Percentiles rank a stretch among this genome's conserved stretches.
Evolutionary conservation across 176 grass and related monocot species (phyloP).

Genomic region (Bothriochloa decipiens): DNA sequence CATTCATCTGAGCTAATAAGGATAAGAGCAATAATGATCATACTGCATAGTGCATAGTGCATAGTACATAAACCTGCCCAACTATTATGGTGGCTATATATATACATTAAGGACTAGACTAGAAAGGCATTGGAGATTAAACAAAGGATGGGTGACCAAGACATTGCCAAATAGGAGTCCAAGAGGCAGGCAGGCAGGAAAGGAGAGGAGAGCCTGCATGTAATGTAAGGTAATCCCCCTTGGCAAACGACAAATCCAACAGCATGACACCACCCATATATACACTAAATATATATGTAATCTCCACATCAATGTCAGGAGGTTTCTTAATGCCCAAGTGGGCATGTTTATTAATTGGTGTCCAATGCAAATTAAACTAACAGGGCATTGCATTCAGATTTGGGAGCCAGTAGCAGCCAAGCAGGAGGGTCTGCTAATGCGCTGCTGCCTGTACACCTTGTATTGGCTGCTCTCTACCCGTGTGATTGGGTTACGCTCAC

Average conservation of each 20-base stretch:
- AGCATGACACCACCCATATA: slow-evolving; percentile 34
- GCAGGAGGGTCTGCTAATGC: slow-evolving; percentile 14
- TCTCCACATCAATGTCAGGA: slow-evolving; percentile 39
- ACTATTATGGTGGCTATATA: slow-evolving; percentile 44
- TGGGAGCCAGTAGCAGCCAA: slow-evolving; percentile 33
- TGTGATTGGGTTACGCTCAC: slow-evolving; percentile 34
- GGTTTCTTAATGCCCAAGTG: slow-evolving; percentile 45
- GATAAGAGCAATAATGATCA: slow-evolving; percentile 17
- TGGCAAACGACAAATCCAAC: slow-evolving; percentile 45
- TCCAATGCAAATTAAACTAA: slow-evolving; percentile 9
- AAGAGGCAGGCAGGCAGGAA: slow-evolving; percentile 22
- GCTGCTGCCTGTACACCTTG: slow-evolving; percentile 42
- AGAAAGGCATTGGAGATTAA: slow-evolving; percentile 32
- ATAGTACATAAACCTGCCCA: slow-evolving; percentile 32
- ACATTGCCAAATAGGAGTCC: slow-evolving; percentile 42
- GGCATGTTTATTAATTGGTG: slow-evolving; percentile 31
- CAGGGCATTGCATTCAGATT: slow-evolving; percentile 32
- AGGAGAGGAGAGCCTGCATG: slow-evolving; percentile 23
- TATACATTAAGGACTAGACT: background rate
- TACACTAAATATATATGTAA: background rate
- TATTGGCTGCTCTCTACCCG: slow-evolving; percentile 38
- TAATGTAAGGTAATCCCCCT: background rate
- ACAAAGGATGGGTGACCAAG: slow-evolving; percentile 44
- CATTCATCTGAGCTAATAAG: slow-evolving; percentile 41
- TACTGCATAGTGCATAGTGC: slow-evolving; percentile 31